Evolutionary conservation across 1,284 basidiomycete genomes (phyloP), one percentile per base, ranked within the genome.

Genomic region (Rhodofomes roseus): DNA sequence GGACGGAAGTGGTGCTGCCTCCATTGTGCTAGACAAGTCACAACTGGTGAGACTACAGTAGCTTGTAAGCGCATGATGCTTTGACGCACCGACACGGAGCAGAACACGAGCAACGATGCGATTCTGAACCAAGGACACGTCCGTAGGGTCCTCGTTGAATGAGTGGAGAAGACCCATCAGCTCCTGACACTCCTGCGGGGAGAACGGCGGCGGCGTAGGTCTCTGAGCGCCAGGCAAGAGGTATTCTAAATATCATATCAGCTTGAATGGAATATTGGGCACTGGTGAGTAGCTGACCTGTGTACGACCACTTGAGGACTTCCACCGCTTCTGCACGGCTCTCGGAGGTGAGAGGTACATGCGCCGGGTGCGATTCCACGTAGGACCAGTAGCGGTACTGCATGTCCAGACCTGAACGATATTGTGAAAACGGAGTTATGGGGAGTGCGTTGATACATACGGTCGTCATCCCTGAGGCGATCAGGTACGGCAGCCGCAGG

Each of bases 371-470:
- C 40, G 80, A 74, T 69, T 90, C 87, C 69, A 92, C 79, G 68
- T 84, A 92, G 1, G 81, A 76, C 90, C 90, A 92, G 66, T 90
- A 92, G 48, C 86, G 78, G 65, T 86, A 89, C 66, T 90, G 87
- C 68, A 83, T 78, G 59, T 91, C 87, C 25, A 89, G 74, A 53
- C 81, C 90, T 85, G 56, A 9, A 20, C 2, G 34, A 16, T 54
- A 44, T n/a, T 56, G 78, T 58, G 9, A 58, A 23, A 34, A n/a
- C 29, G 14, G 22, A 12, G 18, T 53, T 12, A 8, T 29, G 46
- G 55, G 20, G 58, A 40, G 57, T 37, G 40, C n/a, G 25, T 29
- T 27, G 37, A 40, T 9, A 80, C 86, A 75, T 61, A 89, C 86
- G 77, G 65, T 88, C 85, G 62, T 87, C 71, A 20, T 70, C 65